phyloP scores from a whole-genome alignment of 2,329 filamentous ascomycete genomes.

The Fusarium sublunatum region DNA sequence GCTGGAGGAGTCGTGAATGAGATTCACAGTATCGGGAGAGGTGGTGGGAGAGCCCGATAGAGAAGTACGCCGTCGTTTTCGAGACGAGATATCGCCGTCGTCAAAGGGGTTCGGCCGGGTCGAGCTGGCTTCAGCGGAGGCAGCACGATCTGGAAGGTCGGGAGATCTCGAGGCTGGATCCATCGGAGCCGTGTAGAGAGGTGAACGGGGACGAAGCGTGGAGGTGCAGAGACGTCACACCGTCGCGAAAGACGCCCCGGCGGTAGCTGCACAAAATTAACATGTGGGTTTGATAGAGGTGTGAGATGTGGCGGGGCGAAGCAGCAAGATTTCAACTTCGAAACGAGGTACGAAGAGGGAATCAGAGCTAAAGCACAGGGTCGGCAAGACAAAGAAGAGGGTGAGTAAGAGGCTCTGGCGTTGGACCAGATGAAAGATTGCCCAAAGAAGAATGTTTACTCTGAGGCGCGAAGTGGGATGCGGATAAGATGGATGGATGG shows the following conservation, averaged over 20 bases:
- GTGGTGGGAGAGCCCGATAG: constrained; percentile 64
- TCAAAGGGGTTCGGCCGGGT: constrained; percentile 73
- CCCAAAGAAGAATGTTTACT: constrained; percentile 32
- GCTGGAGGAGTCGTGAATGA: constrained; percentile 49
- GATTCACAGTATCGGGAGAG: constrained; percentile 59
- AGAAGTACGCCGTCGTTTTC: constrained; percentile 72
- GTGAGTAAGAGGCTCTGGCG: constrained; percentile 23
- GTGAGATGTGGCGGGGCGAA: constrained; percentile 37
- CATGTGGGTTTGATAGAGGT: constrained; percentile 61
- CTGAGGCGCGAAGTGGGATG: constrained; percentile 36
- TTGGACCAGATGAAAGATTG: constrained; percentile 22
- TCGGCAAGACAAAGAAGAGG: constrained; percentile 20
- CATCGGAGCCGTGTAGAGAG: constrained; percentile 60
- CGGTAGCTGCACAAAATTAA: constrained; percentile 65
- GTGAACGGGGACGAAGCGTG: constrained; percentile 54
- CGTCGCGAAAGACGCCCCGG: constrained; percentile 66
- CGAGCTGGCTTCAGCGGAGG: constrained; percentile 71
- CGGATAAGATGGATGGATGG: constrained; percentile 31
- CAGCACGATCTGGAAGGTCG: constrained; percentile 67
- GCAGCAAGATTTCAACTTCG: constrained; percentile 33
- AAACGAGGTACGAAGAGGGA: constrained; percentile 20
- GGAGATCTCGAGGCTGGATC: constrained; percentile 62
- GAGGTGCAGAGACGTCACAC: constrained; percentile 61
- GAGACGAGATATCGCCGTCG: constrained; percentile 65
- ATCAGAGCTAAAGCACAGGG: constrained; percentile 23